Base-by-base conservation (phyloP, 2,329 filamentous ascomycete species). In the Alternaria brassicicola region DNA sequence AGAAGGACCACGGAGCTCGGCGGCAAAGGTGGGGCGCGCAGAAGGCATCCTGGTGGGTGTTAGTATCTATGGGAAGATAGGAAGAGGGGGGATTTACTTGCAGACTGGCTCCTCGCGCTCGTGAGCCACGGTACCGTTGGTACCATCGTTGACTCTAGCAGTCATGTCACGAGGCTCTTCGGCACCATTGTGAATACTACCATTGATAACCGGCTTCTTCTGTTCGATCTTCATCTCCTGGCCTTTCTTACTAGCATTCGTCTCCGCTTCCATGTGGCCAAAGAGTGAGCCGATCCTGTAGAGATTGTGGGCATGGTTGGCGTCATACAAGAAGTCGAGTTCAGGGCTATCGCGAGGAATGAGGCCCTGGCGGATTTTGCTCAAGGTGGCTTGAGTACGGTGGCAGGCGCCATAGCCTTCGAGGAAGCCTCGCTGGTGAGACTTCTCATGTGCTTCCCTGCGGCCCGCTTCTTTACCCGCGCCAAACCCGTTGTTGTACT, bases 361-460 rank as follows among this genome's bases (percentile, higher is more conserved):
- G 0, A 17, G 33, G 1, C 71, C 72, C 12, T 57, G 55, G 2
- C 56, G 64, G 7, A 70, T 4, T 1, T 64, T 57, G 23, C 46
- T 50, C 15, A 72, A 17, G 1, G 55, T 33, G 0, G 48, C 30
- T 25, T 64, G 59, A 4, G 63, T 36, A 12, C 48, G 52, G 19
- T 58, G 56, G 23, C 64, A 69, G 2, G 58, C 58, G 2, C 48
- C 39, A 12, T 72, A 74, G 0, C 72, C 72, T 8, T 69, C 48
- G 2, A 68, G 28, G 19, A 67, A 73, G 0, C 49, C 57, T 0
- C 28, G 33, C 17, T 62, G 31, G 2, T 30, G 36, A 0, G 48
- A 51, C 10, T 59, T 45, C 0, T 61, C 48, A 2, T 23, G 17
- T 0, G 8, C 38, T 9, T 59, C 54, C 4, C 26, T 45, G 1